A percentile compares a stretch with the other conserved stretches of the same genome.
phyloP scores from a whole-genome alignment of 2,329 filamentous ascomycete genomes.

The Cercospora beticola region DNA sequence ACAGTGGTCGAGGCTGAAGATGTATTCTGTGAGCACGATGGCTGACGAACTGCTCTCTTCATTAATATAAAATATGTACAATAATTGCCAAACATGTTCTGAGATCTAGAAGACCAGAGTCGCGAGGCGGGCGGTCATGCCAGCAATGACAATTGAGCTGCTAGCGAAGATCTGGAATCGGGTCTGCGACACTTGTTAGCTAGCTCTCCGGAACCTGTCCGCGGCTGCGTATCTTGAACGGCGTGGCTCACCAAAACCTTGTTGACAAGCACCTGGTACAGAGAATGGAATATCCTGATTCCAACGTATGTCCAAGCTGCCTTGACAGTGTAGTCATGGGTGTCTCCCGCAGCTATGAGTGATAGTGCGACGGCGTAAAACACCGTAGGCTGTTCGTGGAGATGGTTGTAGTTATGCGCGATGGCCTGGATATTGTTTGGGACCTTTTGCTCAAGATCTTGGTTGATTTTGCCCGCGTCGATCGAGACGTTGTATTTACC shows the following conservation, averaged over 20 bases:
- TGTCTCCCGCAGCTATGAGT: constrained; percentile 33
- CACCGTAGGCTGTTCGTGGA: constrained; percentile 32
- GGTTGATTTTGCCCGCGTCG: constrained; percentile 6
- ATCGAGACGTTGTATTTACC: constrained; percentile 11
- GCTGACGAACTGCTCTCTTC: background rate
- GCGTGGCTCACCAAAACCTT: constrained; percentile 33
- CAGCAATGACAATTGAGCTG: constrained; percentile 5
- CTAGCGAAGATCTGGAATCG: constrained; percentile 7
- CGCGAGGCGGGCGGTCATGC: constrained; percentile 1
- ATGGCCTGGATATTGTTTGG: constrained; percentile 6
- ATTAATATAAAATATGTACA: background rate
- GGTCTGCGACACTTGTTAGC: background rate
- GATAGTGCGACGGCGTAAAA: constrained; percentile 46
- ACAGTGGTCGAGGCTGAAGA: background rate
- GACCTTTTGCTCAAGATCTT: constrained; percentile 10
- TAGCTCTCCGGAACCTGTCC: too few species aligned
- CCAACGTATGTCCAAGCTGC: constrained; percentile 48
- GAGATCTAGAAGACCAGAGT: background rate
- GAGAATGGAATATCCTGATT: constrained; percentile 42
- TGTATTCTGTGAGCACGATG: background rate
- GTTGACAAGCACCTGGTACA: constrained; percentile 44
- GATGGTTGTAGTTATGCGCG: constrained; percentile 26
- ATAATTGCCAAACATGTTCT: background rate
- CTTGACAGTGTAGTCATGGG: constrained; percentile 24
- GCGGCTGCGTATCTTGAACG: background rate